Evolutionary conservation across 2,329 filamentous ascomycete genomes (phyloP), one percentile per base, ranked within the genome.

Genomic region (Beauveria brongniartii): DNA sequence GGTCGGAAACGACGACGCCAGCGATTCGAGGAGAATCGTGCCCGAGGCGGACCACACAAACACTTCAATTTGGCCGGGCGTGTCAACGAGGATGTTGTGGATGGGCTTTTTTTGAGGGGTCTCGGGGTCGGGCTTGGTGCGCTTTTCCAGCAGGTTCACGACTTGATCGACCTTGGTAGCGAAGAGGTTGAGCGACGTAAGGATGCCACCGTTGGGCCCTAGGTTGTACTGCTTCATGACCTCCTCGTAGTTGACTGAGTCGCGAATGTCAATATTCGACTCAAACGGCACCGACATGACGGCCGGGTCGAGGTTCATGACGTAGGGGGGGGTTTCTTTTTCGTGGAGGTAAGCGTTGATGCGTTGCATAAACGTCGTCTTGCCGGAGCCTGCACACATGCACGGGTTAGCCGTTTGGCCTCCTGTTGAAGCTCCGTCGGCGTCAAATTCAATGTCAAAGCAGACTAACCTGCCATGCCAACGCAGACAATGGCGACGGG

Each of bases 161-260:
- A 99, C 90, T 75, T 99, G 94, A 70, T 99, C 95, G 64, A 99
- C 91, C 75, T 99, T 99, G 61, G 95, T 99, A 47, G 92, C 91
- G 73, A 99, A 99, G 28, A 99, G 84, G 73, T 99, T 99, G 54
- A 99, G 79, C 12, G 90, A 94, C 2, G 95, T 99, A 67, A 99
- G 78, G 70, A 99, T 99, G 52, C 92, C 95, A 57, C 94, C 94
- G 77, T 99, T 99, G 9, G 94, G 94, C 0, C 94, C 94, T 0
- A 99, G 84, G 71, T 97, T 97, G 75, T 97, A 97, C 77, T 97
- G 92, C 77, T 93, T 95, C 95, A 99, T 99, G 65, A 99, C 94
- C 76, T 99, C 93, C 74, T 96, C 94, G 80, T 99, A 99, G 82
- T 99, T 97, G 73, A 99, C 93, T 28, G 90, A 94, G 76, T 99